phyloP scores from a whole-genome alignment of 495 filamentous ascomycete species.

The Lindgomyces ingoldianus region DNA sequence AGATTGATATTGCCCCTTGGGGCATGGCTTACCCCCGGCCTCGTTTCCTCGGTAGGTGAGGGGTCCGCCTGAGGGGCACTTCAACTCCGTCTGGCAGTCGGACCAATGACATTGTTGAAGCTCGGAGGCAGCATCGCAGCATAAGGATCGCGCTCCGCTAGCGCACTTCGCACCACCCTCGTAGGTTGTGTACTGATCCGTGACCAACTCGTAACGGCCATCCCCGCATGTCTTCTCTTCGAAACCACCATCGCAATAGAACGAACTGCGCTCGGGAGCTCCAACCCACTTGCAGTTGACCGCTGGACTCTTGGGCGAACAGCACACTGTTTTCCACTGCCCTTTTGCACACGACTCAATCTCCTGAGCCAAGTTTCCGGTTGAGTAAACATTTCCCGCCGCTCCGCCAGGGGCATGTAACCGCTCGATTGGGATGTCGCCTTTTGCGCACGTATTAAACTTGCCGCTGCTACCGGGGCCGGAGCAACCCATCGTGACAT shows the following conservation, averaged over 20 bases:
- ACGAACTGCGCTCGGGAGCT: not conserved
- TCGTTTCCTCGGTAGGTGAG: constrained; percentile 1
- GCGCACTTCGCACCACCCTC: no score
- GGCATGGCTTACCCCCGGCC: not conserved
- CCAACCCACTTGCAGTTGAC: not conserved
- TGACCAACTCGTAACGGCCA: no score
- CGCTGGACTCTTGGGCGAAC: not conserved
- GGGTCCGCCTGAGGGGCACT: not conserved
- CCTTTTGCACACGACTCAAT: not conserved
- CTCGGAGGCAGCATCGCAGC: no score
- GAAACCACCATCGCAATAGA: not conserved
- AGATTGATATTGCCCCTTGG: not conserved
- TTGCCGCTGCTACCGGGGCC: not conserved
- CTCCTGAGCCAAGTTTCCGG: no score
- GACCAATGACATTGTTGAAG: no score
- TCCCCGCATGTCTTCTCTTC: no score
- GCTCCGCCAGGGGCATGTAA: not conserved
- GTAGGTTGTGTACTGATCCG: no score
- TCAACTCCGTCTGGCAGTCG: no score
- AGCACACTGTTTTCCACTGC: not conserved
- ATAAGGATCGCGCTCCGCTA: no score
- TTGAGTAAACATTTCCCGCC: no score
- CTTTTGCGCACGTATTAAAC: not conserved
- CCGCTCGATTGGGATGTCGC: not conserved
- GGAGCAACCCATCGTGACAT: not conserved